Percentiles rank a stretch among this genome's conserved stretches.
phyloP scores from a whole-genome alignment of 2,329 filamentous ascomycete species.

The Fusarium oligoseptatum region DNA sequence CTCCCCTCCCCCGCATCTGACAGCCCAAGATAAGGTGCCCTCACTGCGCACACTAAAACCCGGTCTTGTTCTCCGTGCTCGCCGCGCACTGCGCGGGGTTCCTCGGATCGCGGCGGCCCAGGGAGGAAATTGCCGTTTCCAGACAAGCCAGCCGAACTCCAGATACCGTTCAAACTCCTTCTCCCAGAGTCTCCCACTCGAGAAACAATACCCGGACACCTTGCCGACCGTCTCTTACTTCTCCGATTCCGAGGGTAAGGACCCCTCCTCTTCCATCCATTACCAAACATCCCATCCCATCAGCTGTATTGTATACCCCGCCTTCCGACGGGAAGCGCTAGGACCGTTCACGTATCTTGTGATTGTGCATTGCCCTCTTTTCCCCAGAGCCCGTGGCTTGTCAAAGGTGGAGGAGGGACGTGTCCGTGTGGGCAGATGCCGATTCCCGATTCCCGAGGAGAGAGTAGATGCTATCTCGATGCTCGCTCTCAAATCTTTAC shows the following conservation, averaged over 20 bases:
- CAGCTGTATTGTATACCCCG: constrained; percentile 11
- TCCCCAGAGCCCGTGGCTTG: constrained; percentile 3
- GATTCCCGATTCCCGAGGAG: constrained; percentile 33
- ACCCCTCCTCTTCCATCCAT: constrained; percentile 5
- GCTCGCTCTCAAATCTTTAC: constrained; percentile 21
- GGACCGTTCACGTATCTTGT: not conserved
- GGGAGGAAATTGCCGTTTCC: constrained; percentile 41
- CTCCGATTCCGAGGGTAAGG: constrained; percentile 25
- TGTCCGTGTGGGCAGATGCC: constrained; percentile 21
- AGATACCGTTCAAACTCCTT: not conserved
- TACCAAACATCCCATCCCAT: constrained; percentile 2
- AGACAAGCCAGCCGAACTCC: constrained; percentile 29
- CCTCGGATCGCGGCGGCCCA: constrained; percentile 19
- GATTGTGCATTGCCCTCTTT: not conserved
- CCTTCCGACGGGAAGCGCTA: constrained; percentile 8
- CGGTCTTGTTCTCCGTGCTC: constrained; percentile 33
- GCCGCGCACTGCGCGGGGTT: constrained; percentile 19
- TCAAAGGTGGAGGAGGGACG: not conserved
- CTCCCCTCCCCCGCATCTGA: constrained; percentile 35
- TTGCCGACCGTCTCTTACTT: constrained; percentile 27
- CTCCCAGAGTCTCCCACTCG: constrained; percentile 1
- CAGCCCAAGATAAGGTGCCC: constrained; percentile 4
- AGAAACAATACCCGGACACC: constrained; percentile 36
- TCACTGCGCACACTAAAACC: constrained; percentile 25
- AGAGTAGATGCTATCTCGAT: constrained; percentile 9